Base-by-base conservation (phyloP, 768 basidiomycete genomes). In the Mycena alexandri region DNA sequence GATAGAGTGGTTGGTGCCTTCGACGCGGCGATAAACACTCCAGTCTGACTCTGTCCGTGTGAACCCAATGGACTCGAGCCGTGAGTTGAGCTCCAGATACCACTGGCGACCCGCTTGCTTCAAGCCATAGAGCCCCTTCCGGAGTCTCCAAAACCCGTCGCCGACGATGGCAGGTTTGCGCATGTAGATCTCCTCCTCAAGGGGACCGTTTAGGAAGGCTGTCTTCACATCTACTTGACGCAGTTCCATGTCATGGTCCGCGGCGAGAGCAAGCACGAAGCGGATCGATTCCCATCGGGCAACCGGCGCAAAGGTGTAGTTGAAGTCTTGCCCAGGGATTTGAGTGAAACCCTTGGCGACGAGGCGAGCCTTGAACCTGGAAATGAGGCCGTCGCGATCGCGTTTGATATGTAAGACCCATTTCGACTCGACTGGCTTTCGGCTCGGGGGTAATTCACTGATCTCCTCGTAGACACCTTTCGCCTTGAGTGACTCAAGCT, bases 211-310 rank as follows among this genome's bases (percentile, higher is more conserved):
- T 2, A 83, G 76, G 68, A 76, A 83, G 0, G 78, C 80, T 0
- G 68, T 69, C 21, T 78, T 77, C 42, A 82, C 74, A 67, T 83
- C 79, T 13, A 80, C 67, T 38, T 68, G 66, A 29, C 79, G 65
- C 11, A 82, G 24, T 19, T 76, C 74, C 68, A 77, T 74, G 55
- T 75, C 69, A 12, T 69, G 42, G 0, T 25, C 7, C 0, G 79
- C 78, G 1, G 78, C 66, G 5, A 80, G 25, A 3, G 78, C 73
- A 16, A 81, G 66, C 38, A 14, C 52, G 29, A n/a, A n/a, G n/a
- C n/a, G n/a, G n/a, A n/a, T n/a, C n/a, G n/a, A n/a, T n/a, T n/a
- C n/a, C n/a, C n/a, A n/a, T n/a, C n/a, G n/a, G n/a, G n/a, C n/a
- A n/a, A n/a, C n/a, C n/a, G n/a, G n/a, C n/a, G n/a, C n/a, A n/a